A percentile compares a stretch with the other conserved stretches of the same genome.
These are phyloP conservation scores for Grosmannia huntii DNA, from an alignment of 2,329 filamentous ascomycete species.

Conservation along the genomic window DNA sequence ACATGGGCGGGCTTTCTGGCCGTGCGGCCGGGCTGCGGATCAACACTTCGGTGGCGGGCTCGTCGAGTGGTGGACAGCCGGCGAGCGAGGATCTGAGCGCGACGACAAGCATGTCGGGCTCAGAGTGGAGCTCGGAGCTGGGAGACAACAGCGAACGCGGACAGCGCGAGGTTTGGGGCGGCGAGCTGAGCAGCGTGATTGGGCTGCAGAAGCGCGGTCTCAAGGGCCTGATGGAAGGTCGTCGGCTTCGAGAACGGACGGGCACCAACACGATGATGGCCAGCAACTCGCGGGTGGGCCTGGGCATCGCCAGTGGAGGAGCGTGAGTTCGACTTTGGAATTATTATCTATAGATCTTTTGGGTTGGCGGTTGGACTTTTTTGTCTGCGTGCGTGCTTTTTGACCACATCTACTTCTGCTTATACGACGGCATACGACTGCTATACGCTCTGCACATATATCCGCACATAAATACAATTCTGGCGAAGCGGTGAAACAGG, in stretches of 20 bases:
- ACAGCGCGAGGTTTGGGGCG: constrained; percentile 60
- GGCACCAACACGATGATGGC: constrained; percentile 22
- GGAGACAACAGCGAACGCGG: constrained; percentile 36
- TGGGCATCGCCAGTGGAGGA: constrained; percentile 12
- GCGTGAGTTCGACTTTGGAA: neutral
- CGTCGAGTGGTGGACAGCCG: constrained; percentile 20
- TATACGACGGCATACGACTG: neutral
- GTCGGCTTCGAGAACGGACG: constrained; percentile 65
- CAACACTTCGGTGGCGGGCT: constrained; percentile 28
- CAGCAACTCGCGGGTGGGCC: constrained; percentile 6
- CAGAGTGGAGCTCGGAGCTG: constrained; percentile 43
- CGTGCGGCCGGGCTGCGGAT: constrained; percentile 32
- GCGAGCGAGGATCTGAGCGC: constrained; percentile 36
- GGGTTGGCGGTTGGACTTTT: neutral
- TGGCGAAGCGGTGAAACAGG: too few relatives aligned
- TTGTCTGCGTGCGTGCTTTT: neutral
- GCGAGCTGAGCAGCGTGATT: constrained; percentile 78
- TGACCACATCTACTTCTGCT: neutral
- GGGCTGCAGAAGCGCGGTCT: constrained; percentile 89
- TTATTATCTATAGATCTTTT: neutral
- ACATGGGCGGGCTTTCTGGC: constrained; percentile 19
- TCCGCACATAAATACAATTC: neutral
- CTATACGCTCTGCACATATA: neutral
- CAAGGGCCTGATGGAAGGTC: constrained; percentile 85
- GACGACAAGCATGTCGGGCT: constrained; percentile 36